Base-by-base conservation (phyloP, 2,329 filamentous ascomycete genomes). In the Aulographum hederae region DNA sequence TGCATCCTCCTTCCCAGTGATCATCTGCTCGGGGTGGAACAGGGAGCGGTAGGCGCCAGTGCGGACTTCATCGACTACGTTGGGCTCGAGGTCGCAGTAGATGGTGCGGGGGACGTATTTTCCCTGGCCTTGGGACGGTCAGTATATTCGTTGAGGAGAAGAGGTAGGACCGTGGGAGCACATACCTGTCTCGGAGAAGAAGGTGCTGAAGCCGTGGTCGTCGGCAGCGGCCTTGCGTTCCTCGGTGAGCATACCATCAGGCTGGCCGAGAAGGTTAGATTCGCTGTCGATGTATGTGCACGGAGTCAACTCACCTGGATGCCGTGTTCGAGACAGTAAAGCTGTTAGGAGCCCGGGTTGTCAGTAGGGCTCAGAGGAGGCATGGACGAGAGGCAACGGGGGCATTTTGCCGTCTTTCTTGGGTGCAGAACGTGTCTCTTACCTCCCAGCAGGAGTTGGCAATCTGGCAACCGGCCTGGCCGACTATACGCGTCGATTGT, bases 361-460 rank as follows among this genome's bases (percentile, higher is more conserved):
- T 26, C n/a, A 32, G 26, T 25, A 25, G 13, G 13, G 26, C 17
- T 19, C 13, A n/a, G n/a, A n/a, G n/a, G n/a, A n/a, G n/a, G n/a
- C n/a, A n/a, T n/a, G n/a, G n/a, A n/a, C n/a, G n/a, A n/a, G n/a
- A n/a, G n/a, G n/a, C n/a, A n/a, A n/a, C n/a, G n/a, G n/a, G n/a
- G n/a, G n/a, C n/a, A n/a, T n/a, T n/a, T n/a, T n/a, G 21, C 21
- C 13, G 21, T 25, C 21, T 13, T 10, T 25, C 10, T 10, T 10
- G 23, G 32, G 32, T n/a, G 23, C 4, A 16, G 50, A 53, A 68
- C 12, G 27, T 10, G 27, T 13, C 27, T n/a, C 81, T 68, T 67
- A 98, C 89, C 84, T 98, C 89, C 89, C 89, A 98, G 76, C 89
- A 95, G 51, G 89, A 89, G 71, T 98, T 98, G 67, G 86, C 89